These are phyloP conservation scores for Diutina rugosa DNA, from an alignment of 1,139 yeast species.

Conservation along the genomic window DNA sequence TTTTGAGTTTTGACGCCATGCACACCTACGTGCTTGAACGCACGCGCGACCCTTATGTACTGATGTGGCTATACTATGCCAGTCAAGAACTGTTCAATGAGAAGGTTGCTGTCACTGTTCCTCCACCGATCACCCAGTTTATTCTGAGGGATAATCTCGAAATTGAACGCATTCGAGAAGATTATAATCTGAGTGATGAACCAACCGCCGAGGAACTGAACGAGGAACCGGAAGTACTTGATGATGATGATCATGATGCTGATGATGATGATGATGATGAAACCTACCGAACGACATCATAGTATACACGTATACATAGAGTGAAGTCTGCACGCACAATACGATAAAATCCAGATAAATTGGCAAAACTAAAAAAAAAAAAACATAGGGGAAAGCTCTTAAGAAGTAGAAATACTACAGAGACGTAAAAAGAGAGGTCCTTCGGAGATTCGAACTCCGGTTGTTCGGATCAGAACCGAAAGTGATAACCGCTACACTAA, in stretches of 20 bases:
- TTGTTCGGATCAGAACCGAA: conserved; percentile 3
- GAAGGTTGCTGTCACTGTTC: background rate
- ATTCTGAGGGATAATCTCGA: background rate
- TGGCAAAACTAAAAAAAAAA: no score
- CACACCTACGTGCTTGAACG: background rate
- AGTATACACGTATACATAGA: no score
- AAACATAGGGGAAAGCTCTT: no score
- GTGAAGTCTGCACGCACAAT: no score
- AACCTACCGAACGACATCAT: no score
- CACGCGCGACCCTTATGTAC: background rate
- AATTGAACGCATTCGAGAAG: background rate
- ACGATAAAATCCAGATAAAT: no score
- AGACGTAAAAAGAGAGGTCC: background rate
- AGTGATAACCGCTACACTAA: conserved; percentile 2
- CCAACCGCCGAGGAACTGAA: background rate
- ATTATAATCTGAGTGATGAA: background rate
- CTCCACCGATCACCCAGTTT: background rate
- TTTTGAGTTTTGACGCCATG: background rate
- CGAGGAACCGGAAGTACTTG: background rate
- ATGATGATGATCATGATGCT: background rate
- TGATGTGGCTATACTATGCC: background rate
- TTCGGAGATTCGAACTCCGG: background rate
- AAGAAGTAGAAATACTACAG: no score
- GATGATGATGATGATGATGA: no score
- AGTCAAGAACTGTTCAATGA: background rate